These are phyloP conservation scores for Orbilia ellipsospora DNA, from an alignment of 2,329 filamentous ascomycete species.

Conservation along the genomic window DNA sequence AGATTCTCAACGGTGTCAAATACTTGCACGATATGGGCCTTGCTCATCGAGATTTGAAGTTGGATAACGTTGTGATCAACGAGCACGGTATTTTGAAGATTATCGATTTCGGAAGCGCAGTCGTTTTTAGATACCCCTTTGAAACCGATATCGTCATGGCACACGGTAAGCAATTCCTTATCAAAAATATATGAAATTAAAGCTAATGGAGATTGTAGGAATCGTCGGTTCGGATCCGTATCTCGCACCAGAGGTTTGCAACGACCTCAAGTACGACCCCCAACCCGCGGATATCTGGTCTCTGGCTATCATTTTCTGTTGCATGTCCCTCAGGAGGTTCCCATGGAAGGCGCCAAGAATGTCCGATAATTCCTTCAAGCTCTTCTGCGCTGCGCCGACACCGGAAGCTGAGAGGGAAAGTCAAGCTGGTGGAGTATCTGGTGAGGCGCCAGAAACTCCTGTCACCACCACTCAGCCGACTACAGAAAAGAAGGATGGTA, in stretches of 20 bases:
- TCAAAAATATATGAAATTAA: not conserved
- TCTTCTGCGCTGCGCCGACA: constrained; percentile 72
- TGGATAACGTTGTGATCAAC: constrained; percentile 98
- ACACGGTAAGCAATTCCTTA: constrained; percentile 69
- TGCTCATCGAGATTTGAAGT: constrained; percentile 91
- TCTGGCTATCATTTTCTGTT: constrained; percentile 97
- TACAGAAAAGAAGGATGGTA: constrained; percentile 58
- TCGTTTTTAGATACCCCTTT: constrained; percentile 97
- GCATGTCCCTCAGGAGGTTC: constrained; percentile 94
- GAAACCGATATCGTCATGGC: constrained; percentile 86
- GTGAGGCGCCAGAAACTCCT: constrained; percentile 38
- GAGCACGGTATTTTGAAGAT: constrained; percentile 98
- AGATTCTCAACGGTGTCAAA: constrained; percentile 92
- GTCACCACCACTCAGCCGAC: constrained; percentile 49
- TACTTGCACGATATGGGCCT: constrained; percentile 96
- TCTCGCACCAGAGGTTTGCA: constrained; percentile 95
- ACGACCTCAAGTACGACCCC: constrained; percentile 91
- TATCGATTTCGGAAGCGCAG: constrained; percentile 97
- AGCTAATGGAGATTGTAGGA: constrained; percentile 64
- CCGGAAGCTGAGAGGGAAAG: constrained; percentile 54
- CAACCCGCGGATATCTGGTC: constrained; percentile 98
- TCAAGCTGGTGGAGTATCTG: constrained; percentile 44
- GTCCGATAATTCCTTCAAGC: constrained; percentile 92
- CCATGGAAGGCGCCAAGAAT: constrained; percentile 95
- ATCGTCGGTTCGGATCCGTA: constrained; percentile 93